Evolutionary conservation across 176 grass and related monocot genomes (phyloP).

Genomic region (Rhynchospora pubera): DNA sequence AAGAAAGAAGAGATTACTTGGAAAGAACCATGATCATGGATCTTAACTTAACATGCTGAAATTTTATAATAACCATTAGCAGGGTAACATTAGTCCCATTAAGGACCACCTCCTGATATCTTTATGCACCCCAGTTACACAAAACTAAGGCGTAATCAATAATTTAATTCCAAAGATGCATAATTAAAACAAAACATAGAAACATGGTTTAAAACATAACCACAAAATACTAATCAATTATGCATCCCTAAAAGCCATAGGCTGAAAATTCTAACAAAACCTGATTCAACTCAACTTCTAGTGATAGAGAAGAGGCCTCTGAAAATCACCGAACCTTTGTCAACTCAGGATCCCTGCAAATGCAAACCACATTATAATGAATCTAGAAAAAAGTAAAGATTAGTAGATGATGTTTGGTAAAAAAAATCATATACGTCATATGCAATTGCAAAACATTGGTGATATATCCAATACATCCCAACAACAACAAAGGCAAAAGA

Average conservation of each 20-base stretch:
- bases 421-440: background rate
- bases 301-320: conserved; percentile 8
- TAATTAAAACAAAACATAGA: background rate
- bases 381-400: background rate
- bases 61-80: background rate
- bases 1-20: background rate
- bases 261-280: conserved; percentile 21
- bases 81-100: background rate
- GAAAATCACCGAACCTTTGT: conserved; percentile 33
- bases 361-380: conserved; percentile 30
- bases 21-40: background rate
- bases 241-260: background rate
- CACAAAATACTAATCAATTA: conserved; percentile 8
- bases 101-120: background rate
- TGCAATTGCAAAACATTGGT: background rate
- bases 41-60: background rate
- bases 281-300: conserved; percentile 3
- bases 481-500: background rate
- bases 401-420: background rate
- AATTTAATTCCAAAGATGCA: background rate
- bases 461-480: background rate
- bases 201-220: conserved; percentile 12
- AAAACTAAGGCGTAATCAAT: background rate
- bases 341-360: conserved; percentile 57
- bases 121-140: background rate